Conservation (phyloP, 179 eudicot genomes). For the Beta lomatogona region DNA sequence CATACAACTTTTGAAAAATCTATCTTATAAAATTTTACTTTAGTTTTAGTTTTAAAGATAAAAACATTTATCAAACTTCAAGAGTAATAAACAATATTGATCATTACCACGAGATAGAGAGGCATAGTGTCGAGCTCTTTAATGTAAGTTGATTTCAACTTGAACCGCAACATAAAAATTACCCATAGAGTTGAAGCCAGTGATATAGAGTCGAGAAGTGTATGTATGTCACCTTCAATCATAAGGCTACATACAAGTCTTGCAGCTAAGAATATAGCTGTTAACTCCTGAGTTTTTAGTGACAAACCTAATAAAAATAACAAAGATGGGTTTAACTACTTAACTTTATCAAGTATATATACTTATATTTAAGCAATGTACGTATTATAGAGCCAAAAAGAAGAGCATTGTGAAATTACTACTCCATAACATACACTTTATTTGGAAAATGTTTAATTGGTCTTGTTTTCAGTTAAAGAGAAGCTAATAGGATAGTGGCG, state of each 20-base stretch:
- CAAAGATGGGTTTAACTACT: not conserved
- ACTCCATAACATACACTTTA: no score
- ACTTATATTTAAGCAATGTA: no score
- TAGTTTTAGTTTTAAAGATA: not conserved
- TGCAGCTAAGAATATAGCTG: slow-evolving; percentile 66
- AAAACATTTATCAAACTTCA: not conserved
- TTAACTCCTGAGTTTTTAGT: slow-evolving; percentile 80
- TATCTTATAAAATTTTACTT: no score
- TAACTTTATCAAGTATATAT: no score
- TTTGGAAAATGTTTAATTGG: no score
- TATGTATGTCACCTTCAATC: slow-evolving; percentile 84
- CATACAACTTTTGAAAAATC: no score
- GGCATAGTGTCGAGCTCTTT: slow-evolving; percentile 71
- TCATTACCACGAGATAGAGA: slow-evolving; percentile 53
- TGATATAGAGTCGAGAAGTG: slow-evolving; percentile 66
- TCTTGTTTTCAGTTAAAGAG: no score
- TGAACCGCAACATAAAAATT: slow-evolving; percentile 81
- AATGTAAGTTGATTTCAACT: slow-evolving; percentile 61
- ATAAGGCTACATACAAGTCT: slow-evolving; percentile 54
- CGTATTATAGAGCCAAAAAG: no score
- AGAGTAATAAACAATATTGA: not conserved
- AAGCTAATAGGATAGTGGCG: no score
- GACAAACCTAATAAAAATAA: slow-evolving; percentile 57
- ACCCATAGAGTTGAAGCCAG: slow-evolving; percentile 77
- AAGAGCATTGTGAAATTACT: no score